Conservation (phyloP, 495 filamentous ascomycete species). For the Cetradonia linearis region DNA sequence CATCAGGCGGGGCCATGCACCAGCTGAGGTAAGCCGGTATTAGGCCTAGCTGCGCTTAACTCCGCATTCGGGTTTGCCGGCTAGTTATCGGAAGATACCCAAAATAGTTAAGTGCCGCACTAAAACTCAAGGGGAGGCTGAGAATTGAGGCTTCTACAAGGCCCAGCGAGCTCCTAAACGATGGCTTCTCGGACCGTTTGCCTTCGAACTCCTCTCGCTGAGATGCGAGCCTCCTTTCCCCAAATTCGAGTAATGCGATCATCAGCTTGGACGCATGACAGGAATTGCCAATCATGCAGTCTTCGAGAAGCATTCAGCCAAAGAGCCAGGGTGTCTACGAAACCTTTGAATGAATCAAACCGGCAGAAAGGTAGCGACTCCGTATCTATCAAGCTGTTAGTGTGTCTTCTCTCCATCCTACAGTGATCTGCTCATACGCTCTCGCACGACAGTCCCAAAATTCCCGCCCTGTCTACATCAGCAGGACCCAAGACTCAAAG, state of each 20-base stretch:
- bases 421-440: neutral
- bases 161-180: neutral
- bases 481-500: neutral
- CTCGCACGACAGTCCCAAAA: conserved; percentile 1
- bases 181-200: neutral
- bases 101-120: too few species aligned
- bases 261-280: neutral
- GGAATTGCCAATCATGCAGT: neutral
- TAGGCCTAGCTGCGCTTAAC: too few species aligned
- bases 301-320: too few species aligned
- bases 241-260: neutral
- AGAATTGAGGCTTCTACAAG: neutral
- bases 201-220: neutral
- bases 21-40: too few species aligned
- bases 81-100: too few species aligned
- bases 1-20: too few species aligned
- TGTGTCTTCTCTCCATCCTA: neutral
- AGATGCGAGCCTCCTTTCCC: neutral
- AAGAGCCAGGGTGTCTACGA: neutral
- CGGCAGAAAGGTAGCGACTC: neutral
- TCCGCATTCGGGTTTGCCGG: too few species aligned
- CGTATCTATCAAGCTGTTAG: neutral
- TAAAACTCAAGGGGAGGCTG: too few species aligned
- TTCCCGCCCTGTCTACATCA: neutral
- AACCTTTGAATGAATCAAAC: neutral